Base-by-base conservation (phyloP, 805 yeast genomes). In the Metschnikowia henanensis region DNA sequence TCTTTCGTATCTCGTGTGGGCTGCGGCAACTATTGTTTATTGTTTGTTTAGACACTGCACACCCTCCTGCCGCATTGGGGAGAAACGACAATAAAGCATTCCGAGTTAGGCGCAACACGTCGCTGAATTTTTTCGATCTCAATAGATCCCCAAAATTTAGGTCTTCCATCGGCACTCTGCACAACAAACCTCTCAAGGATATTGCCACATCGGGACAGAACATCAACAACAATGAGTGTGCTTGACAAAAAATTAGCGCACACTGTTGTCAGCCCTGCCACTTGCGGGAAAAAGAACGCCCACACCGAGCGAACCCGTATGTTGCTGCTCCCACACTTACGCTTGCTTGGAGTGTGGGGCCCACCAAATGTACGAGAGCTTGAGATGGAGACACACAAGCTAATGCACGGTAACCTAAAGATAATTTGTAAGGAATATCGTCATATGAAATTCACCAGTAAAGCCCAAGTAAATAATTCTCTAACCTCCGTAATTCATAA, bases 31-130 rank as follows among this genome's bases (percentile, higher is more conserved):
- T 21, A 28, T 17, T 37, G 16, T 21, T 25, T 5, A 28, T 38
- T 38, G 41, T 31, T 38, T 38, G 29, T 30, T 38, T 38, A 17
- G 41, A 12, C 20, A 25, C 43, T 19, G 12, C 26, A 13, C n/a
- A 10, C 35, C 9, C 22, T 19, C 38, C 41, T 21, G 23, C 43
- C 43, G 35, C 30, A 34, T 40, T 40, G 25, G 43, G 43, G 16
- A n/a, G 23, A 34, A 34, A 34, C n/a, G 25, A 21, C 29, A 38
- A 38, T 23, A 38, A 10, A 21, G 23, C 26, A 20, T 25, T 5
- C 18, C 41, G 13, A 26, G 22, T 7, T 22, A 19, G 30, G 41
- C 41, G 30, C 34, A 18, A 30, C 21, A 12, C 18, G 15, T 16
- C n/a, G 31, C 19, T 16, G 9, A 29, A 30, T 30, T 30, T 30